Conservation (phyloP, 2,329 filamentous ascomycete genomes). For the Ophiostoma angusticollis region DNA sequence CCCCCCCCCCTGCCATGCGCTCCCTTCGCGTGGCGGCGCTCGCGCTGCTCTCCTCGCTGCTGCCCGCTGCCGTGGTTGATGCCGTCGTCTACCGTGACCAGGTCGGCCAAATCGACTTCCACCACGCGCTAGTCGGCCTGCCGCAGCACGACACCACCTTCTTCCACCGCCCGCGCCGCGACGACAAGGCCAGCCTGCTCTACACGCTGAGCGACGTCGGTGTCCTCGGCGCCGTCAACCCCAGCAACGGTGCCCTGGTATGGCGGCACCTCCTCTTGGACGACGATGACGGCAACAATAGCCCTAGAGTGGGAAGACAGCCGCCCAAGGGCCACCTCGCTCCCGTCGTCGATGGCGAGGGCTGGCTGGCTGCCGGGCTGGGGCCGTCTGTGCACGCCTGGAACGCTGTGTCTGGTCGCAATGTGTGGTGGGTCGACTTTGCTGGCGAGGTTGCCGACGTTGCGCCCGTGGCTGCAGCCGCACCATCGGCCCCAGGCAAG, state of each 20-base stretch:
- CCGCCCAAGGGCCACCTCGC: no score
- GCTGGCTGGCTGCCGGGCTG: conserved; percentile 61
- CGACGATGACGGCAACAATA: conserved; percentile 23
- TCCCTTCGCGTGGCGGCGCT: conserved; percentile 1
- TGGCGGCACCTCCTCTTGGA: conserved; percentile 67
- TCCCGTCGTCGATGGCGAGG: conserved; percentile 70
- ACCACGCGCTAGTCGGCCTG: conserved; percentile 75
- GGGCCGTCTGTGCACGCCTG: conserved; percentile 63
- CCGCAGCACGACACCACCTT: conserved; percentile 77
- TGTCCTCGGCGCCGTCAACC: conserved; percentile 78
- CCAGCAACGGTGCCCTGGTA: conserved; percentile 67
- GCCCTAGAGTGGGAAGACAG: no score
- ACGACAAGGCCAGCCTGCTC: conserved; percentile 75
- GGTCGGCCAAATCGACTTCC: conserved; percentile 83
- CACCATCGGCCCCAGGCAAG: conserved; percentile 43
- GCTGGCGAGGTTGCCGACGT: conserved; percentile 50
- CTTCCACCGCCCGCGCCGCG: conserved; percentile 76
- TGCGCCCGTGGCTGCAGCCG: conserved; percentile 46
- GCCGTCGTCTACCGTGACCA: conserved; percentile 71
- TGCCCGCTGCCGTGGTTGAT: conserved; percentile 31
- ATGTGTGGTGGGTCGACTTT: conserved; percentile 59
- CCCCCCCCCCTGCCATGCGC: conserved; percentile 3
- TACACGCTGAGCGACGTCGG: conserved; percentile 82
- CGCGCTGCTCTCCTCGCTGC: conserved; percentile 4
- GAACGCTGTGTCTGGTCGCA: conserved; percentile 70